Percentiles rank a stretch among this genome's conserved stretches.
Evolutionary conservation across 1,284 basidiomycete genomes (phyloP).

Genomic region (Marasmius oreades): DNA sequence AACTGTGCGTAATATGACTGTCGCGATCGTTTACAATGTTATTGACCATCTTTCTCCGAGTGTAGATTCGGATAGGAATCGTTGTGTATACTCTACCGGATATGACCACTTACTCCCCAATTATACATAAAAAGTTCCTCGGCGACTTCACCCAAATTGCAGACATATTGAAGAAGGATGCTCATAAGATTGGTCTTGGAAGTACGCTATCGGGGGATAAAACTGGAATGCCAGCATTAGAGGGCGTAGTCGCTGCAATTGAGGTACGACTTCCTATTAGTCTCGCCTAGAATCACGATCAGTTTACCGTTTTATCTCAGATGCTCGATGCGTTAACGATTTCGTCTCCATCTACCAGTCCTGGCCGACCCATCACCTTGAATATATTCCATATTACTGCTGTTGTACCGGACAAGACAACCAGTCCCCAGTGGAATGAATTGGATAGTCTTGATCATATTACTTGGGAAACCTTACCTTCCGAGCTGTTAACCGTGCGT

Average conservation of each 20-base stretch:
- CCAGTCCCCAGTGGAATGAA: neutral
- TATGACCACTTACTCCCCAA: neutral
- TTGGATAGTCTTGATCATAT: neutral
- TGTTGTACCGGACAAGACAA: neutral
- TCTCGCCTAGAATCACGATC: neutral
- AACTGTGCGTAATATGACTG: neutral
- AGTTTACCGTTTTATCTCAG: neutral
- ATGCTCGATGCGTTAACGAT: neutral
- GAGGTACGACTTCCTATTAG: neutral
- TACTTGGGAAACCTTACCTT: slow-evolving; percentile 1
- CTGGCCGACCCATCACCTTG: neutral
- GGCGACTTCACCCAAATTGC: neutral
- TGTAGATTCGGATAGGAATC: neutral
- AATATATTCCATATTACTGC: slow-evolving; percentile 1
- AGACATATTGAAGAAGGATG: neutral
- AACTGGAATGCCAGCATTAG: neutral
- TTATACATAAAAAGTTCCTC: neutral
- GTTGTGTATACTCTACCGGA: neutral
- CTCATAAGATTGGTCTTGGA: neutral
- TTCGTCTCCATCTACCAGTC: neutral
- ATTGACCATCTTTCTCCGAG: neutral
- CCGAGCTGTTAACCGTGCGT: neutral
- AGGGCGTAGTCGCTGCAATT: neutral
- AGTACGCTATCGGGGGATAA: neutral
- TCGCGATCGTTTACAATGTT: neutral